Percentiles rank a stretch among this genome's conserved stretches.
Evolutionary conservation across 352 stramenopile species (phyloP).

Genomic region (Globisporangium takayamanum): DNA sequence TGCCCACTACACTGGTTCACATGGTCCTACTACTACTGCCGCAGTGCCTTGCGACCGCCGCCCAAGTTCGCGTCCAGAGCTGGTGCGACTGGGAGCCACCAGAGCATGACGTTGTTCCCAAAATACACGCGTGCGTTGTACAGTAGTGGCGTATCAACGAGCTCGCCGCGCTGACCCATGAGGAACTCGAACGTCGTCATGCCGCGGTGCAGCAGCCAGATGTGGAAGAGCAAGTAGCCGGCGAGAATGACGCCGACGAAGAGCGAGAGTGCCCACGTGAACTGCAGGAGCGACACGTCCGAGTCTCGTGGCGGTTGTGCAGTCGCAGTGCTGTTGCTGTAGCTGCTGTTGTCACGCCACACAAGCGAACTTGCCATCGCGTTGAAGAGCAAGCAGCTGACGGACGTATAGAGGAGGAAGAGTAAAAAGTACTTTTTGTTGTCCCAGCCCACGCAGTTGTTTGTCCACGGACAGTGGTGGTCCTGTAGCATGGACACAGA

Average conservation of each 20-base stretch:
- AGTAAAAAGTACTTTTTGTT: slow-evolving; percentile 86
- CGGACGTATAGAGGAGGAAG: slow-evolving; percentile 69
- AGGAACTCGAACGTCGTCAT: slow-evolving; percentile 80
- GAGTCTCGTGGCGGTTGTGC: slow-evolving; percentile 2
- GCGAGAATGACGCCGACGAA: slow-evolving; percentile 46
- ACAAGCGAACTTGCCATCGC: slow-evolving; percentile 28
- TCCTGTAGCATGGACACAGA: slow-evolving; percentile 22
- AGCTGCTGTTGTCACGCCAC: slow-evolving; percentile 8
- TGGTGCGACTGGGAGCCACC: slow-evolving; percentile 51
- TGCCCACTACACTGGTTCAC: slow-evolving; percentile 8
- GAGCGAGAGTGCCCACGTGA: slow-evolving; percentile 44
- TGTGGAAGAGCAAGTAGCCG: slow-evolving; percentile 70
- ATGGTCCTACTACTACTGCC: slow-evolving; percentile 38
- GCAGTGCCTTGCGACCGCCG: slow-evolving; percentile 8
- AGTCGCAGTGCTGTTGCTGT: too few relatives aligned
- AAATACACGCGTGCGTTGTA: slow-evolving; percentile 67
- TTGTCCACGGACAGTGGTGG: slow-evolving; percentile 82
- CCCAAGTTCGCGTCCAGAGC: slow-evolving; percentile 24
- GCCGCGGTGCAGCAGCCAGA: slow-evolving; percentile 58
- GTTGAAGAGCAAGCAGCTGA: slow-evolving; percentile 58
- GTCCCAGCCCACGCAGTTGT: slow-evolving; percentile 78
- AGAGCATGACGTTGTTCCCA: slow-evolving; percentile 41
- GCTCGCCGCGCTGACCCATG: slow-evolving; percentile 37
- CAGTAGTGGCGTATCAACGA: slow-evolving; percentile 31
- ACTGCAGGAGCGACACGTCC: slow-evolving; percentile 29